Evolutionary conservation across 805 yeast genomes (phyloP).

Genomic region (Spathaspora girioi): DNA sequence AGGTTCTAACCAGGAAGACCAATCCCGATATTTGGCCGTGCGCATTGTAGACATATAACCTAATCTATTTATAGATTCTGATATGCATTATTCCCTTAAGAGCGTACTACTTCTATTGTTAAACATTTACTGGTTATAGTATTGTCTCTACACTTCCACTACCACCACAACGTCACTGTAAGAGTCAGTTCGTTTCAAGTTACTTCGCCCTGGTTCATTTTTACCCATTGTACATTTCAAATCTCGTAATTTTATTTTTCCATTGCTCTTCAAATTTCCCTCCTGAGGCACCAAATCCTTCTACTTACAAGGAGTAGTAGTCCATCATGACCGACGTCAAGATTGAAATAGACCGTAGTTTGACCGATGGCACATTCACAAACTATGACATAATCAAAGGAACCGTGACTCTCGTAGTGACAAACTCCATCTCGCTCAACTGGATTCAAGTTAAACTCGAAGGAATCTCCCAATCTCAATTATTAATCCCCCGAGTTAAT

Average conservation of each 20-base stretch:
- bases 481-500: conserved; percentile 23
- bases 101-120: too few relatives aligned
- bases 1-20: too few relatives aligned
- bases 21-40: too few relatives aligned
- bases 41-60: too few relatives aligned
- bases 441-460: conserved; percentile 51
- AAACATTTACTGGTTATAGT: too few relatives aligned
- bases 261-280: background rate
- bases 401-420: conserved; percentile 32
- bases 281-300: background rate
- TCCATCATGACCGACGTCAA: conserved; percentile 17
- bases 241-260: background rate
- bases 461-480: conserved; percentile 41
- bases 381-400: conserved; percentile 45
- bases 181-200: too few relatives aligned
- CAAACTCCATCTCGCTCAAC: conserved; percentile 40
- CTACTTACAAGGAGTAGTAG: background rate
- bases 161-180: too few relatives aligned
- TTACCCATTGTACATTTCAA: background rate
- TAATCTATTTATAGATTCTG: too few relatives aligned
- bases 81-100: too few relatives aligned
- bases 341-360: conserved; percentile 29
- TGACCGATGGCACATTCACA: conserved; percentile 42
- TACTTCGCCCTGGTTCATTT: too few relatives aligned
- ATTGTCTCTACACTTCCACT: too few relatives aligned